Evolutionary conservation across 2,329 filamentous ascomycete genomes (phyloP).

Genomic region (Truncatella angustata): DNA sequence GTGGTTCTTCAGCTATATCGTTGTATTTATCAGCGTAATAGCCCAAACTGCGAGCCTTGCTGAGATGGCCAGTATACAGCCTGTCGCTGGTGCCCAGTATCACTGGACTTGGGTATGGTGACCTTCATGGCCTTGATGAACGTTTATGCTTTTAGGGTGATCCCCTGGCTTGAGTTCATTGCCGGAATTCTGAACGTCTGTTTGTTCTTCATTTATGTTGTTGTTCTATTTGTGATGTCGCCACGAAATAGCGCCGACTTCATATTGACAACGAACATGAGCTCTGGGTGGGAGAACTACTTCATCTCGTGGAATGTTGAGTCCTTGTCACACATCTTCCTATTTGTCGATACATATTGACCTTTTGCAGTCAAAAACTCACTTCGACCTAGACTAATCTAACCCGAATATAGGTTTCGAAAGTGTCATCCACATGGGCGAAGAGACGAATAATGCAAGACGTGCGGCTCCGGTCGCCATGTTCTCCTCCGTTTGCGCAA

Average conservation of each 20-base stretch:
- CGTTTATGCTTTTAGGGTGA: slow-evolving; percentile 1
- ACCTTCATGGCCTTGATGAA: not conserved
- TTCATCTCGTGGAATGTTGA: not conserved
- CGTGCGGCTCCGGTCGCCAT: slow-evolving; percentile 1
- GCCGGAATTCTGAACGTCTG: slow-evolving; percentile 8
- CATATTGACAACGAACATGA: slow-evolving; percentile 2
- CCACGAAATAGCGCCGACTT: slow-evolving; percentile 8
- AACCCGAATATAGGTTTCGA: not conserved
- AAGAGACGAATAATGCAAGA: slow-evolving; percentile 1
- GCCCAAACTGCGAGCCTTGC: slow-evolving; percentile 9
- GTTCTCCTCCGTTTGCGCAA: slow-evolving; percentile 1
- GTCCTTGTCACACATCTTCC: not conserved
- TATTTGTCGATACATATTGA: not conserved
- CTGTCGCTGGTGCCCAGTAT: slow-evolving; percentile 13
- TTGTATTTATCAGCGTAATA: slow-evolving; percentile 9
- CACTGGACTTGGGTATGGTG: slow-evolving; percentile 12
- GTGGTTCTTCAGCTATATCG: slow-evolving; percentile 11
- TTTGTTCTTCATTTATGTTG: slow-evolving; percentile 9
- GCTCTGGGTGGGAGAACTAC: slow-evolving; percentile 13
- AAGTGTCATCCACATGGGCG: slow-evolving; percentile 6
- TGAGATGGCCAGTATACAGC: slow-evolving; percentile 13
- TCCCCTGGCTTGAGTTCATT: slow-evolving; percentile 8
- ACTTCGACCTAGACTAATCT: no score
- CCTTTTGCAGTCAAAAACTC: no score
- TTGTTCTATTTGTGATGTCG: slow-evolving; percentile 11